Evolutionary conservation across 345 rosid genomes (phyloP), one percentile per base, ranked within the genome.

Genomic region (Moricandia arvensis): DNA sequence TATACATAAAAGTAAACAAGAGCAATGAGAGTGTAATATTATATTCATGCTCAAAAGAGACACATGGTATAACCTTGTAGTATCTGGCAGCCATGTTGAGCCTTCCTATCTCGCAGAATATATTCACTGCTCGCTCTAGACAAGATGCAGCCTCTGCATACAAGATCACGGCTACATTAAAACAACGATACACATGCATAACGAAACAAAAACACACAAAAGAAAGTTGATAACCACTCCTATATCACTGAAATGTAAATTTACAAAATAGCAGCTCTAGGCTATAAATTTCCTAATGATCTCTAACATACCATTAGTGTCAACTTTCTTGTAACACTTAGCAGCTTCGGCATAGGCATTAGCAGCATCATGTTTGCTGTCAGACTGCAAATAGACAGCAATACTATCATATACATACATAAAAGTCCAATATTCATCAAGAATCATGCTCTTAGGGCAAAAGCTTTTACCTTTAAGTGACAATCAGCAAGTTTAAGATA

Each of bases 31-130:
- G 41, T n/a, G 17, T 15, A n/a, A 43, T 4, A 33, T 15, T 45
- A 6, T 33, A 57, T 58, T 58, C 17, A 59, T 47, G 27, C 59
- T 13, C 15, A 72, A 61, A 35, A 63, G 29, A 66, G 59, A 72
- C 59, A 35, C 21, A 57, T 13, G 41, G 58, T 78, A 5, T 33
- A n/a, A 90, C 98, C 97, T 95, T 95, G 78, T 79, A 87, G 74
- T 92, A 95, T 86, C 98, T 89, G 61, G 99, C 99, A 77, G 98
- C 99, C 98, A 92, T 90, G 83, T 85, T 90, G 73, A 95, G 89
- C 87, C 98, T 88, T 79, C 97, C 99, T 66, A 88, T 92, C 70
- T 95, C 99, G 80, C 93, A 90, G 60, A 86, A 87, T 82, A 90
- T 41, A 57, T 86, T 87, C 72, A 92, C 89, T 1, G 98, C 99